Evolutionary conservation across 2,329 filamentous ascomycete genomes (phyloP).

Genomic region (Phaeosphaeriaceae sp.): DNA sequence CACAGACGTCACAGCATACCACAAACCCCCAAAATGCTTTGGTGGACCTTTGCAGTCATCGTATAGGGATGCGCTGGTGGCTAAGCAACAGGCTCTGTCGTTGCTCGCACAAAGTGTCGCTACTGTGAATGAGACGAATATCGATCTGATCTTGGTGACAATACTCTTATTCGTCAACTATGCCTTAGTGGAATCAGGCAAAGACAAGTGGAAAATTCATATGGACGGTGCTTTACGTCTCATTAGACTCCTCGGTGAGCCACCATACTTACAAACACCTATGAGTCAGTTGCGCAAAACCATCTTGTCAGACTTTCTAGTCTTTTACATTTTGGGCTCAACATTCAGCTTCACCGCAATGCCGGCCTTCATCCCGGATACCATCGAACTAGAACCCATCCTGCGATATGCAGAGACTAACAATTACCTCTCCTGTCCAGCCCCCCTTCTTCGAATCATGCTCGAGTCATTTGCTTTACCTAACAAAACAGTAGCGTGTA

Average conservation of each 20-base stretch:
- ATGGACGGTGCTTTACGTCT: constrained; percentile 59
- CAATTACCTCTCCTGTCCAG: constrained; percentile 49
- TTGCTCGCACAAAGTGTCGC: constrained; percentile 47
- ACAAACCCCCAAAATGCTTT: constrained; percentile 49
- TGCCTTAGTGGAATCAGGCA: constrained; percentile 59
- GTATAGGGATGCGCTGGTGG: constrained; percentile 49
- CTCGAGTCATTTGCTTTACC: constrained; percentile 44
- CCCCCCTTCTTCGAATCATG: constrained; percentile 45
- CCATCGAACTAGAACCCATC: constrained; percentile 41
- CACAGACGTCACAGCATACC: constrained; percentile 40
- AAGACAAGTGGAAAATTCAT: constrained; percentile 59
- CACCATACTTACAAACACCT: constrained; percentile 31
- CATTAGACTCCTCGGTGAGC: constrained; percentile 48
- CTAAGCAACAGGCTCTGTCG: constrained; percentile 56
- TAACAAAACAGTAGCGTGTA: constrained; percentile 24
- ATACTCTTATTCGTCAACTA: constrained; percentile 59
- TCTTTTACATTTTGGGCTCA: constrained; percentile 45
- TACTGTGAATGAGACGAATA: constrained; percentile 36
- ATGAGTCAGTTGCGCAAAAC: constrained; percentile 43
- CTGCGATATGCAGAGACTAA: constrained; percentile 49
- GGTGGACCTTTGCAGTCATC: constrained; percentile 40
- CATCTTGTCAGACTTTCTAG: constrained; percentile 45
- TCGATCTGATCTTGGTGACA: constrained; percentile 54
- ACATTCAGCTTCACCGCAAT: constrained; percentile 39
- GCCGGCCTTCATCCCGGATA: constrained; percentile 37